These are phyloP conservation scores for Handroanthus guayacan DNA, from an alignment of 257 asterid species.

Conservation along the genomic window DNA sequence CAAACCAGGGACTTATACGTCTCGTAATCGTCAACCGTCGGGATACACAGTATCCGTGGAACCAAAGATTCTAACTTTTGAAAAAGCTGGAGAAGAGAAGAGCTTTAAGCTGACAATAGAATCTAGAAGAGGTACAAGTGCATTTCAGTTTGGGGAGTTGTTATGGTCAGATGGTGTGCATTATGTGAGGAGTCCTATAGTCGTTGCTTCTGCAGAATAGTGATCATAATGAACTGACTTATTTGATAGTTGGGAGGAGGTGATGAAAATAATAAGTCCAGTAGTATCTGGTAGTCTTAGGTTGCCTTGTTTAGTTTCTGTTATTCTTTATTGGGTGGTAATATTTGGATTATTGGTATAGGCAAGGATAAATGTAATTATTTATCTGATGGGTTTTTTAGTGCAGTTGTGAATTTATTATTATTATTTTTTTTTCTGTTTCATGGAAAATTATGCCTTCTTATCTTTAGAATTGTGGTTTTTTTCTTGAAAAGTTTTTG, in stretches of 20 bases:
- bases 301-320: not conserved
- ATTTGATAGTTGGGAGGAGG: too few species aligned
- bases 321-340: conserved; percentile 7
- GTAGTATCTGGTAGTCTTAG: not conserved
- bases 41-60: conserved; percentile 44
- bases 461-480: not conserved
- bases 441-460: not conserved
- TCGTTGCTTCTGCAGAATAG: conserved; percentile 1
- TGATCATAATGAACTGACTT: too few species aligned
- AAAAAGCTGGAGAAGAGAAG: conserved; percentile 57
- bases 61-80: conserved; percentile 44
- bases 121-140: not conserved
- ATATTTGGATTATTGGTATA: conserved; percentile 7
- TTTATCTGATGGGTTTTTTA: not conserved
- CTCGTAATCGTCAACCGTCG: conserved; percentile 43
- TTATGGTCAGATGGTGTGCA: conserved; percentile 60
- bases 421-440: not conserved
- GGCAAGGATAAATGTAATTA: not conserved
- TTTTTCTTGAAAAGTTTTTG: not conserved
- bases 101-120: conserved; percentile 43
- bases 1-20: conserved; percentile 44
- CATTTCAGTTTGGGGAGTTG: conserved; percentile 51
- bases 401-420: not conserved
- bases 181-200: conserved; percentile 57
- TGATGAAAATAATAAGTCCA: not conserved